Base-by-base conservation (phyloP, 305 asterid genomes). In the Ajuga reptans region DNA sequence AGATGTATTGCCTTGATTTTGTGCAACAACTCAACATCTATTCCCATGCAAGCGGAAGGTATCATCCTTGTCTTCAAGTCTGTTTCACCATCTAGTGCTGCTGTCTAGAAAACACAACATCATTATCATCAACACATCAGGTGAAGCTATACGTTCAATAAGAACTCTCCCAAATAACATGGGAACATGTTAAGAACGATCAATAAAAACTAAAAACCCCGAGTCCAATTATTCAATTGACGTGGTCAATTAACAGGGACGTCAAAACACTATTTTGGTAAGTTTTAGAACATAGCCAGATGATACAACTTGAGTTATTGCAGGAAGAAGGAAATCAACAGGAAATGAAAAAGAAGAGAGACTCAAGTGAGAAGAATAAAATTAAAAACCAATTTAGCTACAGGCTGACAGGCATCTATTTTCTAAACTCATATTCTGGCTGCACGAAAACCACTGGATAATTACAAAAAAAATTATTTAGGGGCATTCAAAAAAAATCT, bases 61-160 rank as follows among this genome's bases (percentile, higher is more conserved):
- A 89, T 84, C 68, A 76, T 68, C 81, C 95, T 88, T 52, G 99
- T 93, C 89, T 93, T 93, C 69, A 93, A 86, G 83, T 93, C 97
- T 49, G 97, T 93, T 82, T 93, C 99, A 59, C 99, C 99, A 81
- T 93, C 99, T 71, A 93, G 85, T 51, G 99, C 97, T 74, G 99
- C 68, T 72, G 99, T 93, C 99, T 93, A 70, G 66, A 83, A 61
- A 77, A 73, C 43, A 64, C 54, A 76, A 15, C 17, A 39, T 66
- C 72, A 62, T 27, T 21, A 72, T 57, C 47, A 54, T 56, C 61
- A 29, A 64, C 49, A 63, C 31, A 61, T 51, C 47, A 73, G 27
- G 75, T 34, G 41, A 56, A 41, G 61, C 51, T 54, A 60, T 27
- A 6, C 31, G 54, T 56, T 67, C 49, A 50, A 29, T 34, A 42